Percentiles rank a stretch among this genome's conserved stretches.
Evolutionary conservation across 2,329 filamentous ascomycete genomes (phyloP).

Genomic region (Pseudogymnoascus sp.): DNA sequence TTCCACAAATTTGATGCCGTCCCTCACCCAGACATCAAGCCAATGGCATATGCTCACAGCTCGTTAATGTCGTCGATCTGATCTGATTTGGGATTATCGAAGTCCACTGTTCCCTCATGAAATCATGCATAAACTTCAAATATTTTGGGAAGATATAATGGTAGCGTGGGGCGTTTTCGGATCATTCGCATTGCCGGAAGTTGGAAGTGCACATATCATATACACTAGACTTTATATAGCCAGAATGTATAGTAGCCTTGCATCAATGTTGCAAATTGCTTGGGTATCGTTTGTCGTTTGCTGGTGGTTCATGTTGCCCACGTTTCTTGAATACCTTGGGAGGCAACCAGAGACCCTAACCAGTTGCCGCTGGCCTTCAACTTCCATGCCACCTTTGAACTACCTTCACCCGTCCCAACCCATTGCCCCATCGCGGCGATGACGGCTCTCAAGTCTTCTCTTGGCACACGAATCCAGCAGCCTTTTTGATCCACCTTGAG

Average conservation of each 20-base stretch:
- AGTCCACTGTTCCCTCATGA: conserved; percentile 6
- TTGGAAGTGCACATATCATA: conserved; percentile 6
- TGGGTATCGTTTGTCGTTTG: not conserved
- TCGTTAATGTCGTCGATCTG: conserved; percentile 66
- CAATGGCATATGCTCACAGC: conserved; percentile 85
- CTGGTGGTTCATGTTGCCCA: not conserved
- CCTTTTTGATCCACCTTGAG: conserved; percentile 48
- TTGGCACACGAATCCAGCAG: conserved; percentile 57
- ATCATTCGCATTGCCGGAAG: conserved; percentile 4
- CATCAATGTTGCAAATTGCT: not conserved
- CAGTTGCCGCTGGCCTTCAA: conserved; percentile 54
- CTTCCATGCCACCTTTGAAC: conserved; percentile 34
- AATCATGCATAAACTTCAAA: conserved; percentile 5
- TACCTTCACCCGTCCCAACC: conserved; percentile 36
- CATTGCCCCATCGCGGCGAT: conserved; percentile 59
- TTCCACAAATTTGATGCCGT: conserved; percentile 95
- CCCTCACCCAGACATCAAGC: conserved; percentile 88
- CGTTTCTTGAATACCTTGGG: conserved; percentile 14
- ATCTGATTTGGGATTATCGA: conserved; percentile 39
- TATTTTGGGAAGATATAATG: conserved; percentile 7
- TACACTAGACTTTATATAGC: conserved; percentile 9
- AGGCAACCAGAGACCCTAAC: conserved; percentile 49
- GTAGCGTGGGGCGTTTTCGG: conserved; percentile 7
- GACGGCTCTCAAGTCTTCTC: conserved; percentile 50
- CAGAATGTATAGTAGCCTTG: conserved; percentile 7